Percentiles rank a stretch among this genome's conserved stretches.
Conservation (phyloP, 2,329 filamentous ascomycete genomes). For the Paecilomyces variotii region DNA sequence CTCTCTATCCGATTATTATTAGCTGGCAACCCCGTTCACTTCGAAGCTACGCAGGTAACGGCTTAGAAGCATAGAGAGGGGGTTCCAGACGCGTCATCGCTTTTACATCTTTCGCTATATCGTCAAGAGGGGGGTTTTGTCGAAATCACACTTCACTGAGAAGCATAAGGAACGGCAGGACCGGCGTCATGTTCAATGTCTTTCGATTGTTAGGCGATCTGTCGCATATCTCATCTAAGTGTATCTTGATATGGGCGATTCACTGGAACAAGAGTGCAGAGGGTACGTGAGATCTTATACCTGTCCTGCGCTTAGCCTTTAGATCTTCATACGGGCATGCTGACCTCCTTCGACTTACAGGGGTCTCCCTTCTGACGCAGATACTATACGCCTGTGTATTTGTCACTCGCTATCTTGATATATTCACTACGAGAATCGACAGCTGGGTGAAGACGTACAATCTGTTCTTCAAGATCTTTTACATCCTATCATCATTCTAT, state of each 20-base stretch:
- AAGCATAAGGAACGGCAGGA: neutral
- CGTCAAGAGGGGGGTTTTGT: neutral
- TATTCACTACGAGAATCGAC: constrained; percentile 46
- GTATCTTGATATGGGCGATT: constrained; percentile 84
- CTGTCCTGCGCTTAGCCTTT: neutral
- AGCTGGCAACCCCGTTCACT: neutral
- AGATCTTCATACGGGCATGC: neutral
- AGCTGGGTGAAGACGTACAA: constrained; percentile 54
- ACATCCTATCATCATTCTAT: constrained; percentile 75
- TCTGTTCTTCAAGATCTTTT: constrained; percentile 79
- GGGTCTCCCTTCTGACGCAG: constrained; percentile 84
- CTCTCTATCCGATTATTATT: neutral
- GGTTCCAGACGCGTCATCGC: neutral
- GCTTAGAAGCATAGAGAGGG: neutral
- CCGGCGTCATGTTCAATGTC: constrained; percentile 21
- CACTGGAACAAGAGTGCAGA: constrained; percentile 82
- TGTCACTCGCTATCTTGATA: constrained; percentile 74
- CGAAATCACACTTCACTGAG: neutral
- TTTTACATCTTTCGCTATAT: neutral
- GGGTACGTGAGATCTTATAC: constrained; percentile 41
- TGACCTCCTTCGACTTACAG: constrained; percentile 33
- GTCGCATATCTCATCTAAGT: constrained; percentile 78
- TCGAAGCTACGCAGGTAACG: neutral
- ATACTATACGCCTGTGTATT: constrained; percentile 82
- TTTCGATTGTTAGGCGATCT: constrained; percentile 78